Evolutionary conservation across 2,329 filamentous ascomycete genomes (phyloP), one percentile per base, ranked within the genome.

Genomic region (Chaetothyriales sp.): DNA sequence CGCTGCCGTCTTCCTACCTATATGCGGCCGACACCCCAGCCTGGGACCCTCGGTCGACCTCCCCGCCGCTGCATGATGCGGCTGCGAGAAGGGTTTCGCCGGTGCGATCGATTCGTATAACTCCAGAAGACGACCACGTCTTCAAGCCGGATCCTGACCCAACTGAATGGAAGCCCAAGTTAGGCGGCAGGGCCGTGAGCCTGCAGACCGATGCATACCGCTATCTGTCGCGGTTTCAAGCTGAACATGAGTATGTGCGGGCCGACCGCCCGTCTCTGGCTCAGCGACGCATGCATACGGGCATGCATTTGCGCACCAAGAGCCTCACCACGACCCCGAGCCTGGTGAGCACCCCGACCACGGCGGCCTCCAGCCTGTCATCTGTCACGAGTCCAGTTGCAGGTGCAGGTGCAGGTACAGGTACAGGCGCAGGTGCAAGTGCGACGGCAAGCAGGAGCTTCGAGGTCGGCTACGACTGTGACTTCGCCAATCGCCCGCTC

Each of bases 151-250:
- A 72, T 70, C 66, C 70, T 54, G 70, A 73, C 61, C 70, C 70
- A 49, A 69, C 69, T 47, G 70, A 73, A 64, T 73, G 70, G 70
- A 72, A 73, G 63, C 70, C 70, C 19, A 66, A 69, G 61, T 65
- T 68, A 69, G n/a, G 18, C 3, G 22, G 45, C 26, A 53, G 3
- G 22, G 22, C 51, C 36, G 55, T 50, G 51, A 56, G 58, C 43
- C 47, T 61, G 6, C 60, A 62, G 20, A 70, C 65, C 48, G 69
- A 71, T 36, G 70, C 70, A 20, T 71, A 67, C 63, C 59, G 61
- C 36, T 73, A 70, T 52, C 63, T 73, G 25, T 67, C 68, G 32
- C 64, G 66, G 47, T 73, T 72, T 60, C 68, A 72, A 6, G 44
- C n/a, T 2, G 32, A 15, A 2, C 18, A 43, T 44, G 19, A 26